Conservation (phyloP, 176 grass and related monocot genomes). For the Phoenix dactylifera region DNA sequence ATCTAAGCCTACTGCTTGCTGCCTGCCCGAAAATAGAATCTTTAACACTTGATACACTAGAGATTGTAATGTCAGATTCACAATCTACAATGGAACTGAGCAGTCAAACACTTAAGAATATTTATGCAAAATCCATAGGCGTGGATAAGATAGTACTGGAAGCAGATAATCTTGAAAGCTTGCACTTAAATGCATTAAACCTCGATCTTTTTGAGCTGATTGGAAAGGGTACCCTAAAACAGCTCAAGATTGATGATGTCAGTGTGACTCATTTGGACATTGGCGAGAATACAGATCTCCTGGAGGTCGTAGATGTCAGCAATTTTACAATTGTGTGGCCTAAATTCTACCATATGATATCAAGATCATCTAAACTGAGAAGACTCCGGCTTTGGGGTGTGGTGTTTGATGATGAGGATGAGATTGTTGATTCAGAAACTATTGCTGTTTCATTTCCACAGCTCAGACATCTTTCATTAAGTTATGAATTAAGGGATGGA, state of each 20-base stretch:
- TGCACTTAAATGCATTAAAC: slow-evolving; percentile 80
- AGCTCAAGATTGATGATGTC: slow-evolving; percentile 91
- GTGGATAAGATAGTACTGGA: slow-evolving; percentile 93
- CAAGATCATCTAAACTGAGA: slow-evolving; percentile 61
- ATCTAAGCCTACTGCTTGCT: slow-evolving; percentile 64
- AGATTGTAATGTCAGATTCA: slow-evolving; percentile 75
- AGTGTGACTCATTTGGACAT: slow-evolving; percentile 93
- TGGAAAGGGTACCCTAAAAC: slow-evolving; percentile 70
- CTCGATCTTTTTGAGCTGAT: slow-evolving; percentile 91
- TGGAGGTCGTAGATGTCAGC: slow-evolving; percentile 77
- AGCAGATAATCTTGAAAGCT: slow-evolving; percentile 76
- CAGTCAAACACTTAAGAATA: slow-evolving; percentile 63
- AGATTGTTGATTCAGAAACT: slow-evolving; percentile 87
- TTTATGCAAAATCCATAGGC: slow-evolving; percentile 66
- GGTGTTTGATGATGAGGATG: slow-evolving; percentile 91
- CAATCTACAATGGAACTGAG: slow-evolving; percentile 75
- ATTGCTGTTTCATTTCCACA: slow-evolving; percentile 81
- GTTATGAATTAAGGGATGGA: slow-evolving; percentile 88
- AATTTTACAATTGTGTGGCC: slow-evolving; percentile 91
- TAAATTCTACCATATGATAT: slow-evolving; percentile 85
- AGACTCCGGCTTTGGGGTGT: slow-evolving; percentile 81
- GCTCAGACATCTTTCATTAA: slow-evolving; percentile 79
- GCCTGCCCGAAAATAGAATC: slow-evolving; percentile 79
- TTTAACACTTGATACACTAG: slow-evolving; percentile 79
- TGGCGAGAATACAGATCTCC: slow-evolving; percentile 66